Evolutionary conservation across 139 green algal species (phyloP), one percentile per base, ranked within the genome.

Genomic region (Chlorella ohadii): DNA sequence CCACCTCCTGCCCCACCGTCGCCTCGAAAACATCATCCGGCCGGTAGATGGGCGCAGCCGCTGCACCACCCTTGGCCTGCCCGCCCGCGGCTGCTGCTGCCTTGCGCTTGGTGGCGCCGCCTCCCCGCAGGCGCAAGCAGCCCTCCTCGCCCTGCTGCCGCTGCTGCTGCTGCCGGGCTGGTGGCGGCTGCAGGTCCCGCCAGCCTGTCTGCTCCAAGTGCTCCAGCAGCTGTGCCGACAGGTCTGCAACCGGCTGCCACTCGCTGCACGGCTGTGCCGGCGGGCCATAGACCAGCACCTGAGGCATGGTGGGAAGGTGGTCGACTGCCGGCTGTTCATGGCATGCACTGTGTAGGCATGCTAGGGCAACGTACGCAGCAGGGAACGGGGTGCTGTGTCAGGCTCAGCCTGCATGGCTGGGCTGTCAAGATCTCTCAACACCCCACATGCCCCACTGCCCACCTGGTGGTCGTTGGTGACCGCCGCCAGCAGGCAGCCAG

Each of bases 221-320:
- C 17, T 85, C 16, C 51, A 84, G 75, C 66, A 93, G 81, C 6
- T 67, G 61, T 0, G 31, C 27, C 17, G 66, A 83, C 28, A 93
- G 72, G 81, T 92, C 72, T 0, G 74, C 51, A 0, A 72, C 65
- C 47, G 56, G 22, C 51, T 81, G 64, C 90, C 90, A 93, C 55
- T 86, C 71, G 47, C 61, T 85, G 39, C 68, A 34, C 6, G 88
- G 64, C 0, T 47, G 55, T 23, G 70, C 25, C 16, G 82, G 79
- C 56, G 90, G 90, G 47, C 68, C 68, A 39, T 85, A 91, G 7
- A 94, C 64, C 25, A 86, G 83, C 57, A 92, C 84, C 84, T 88
- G 88, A 63, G 5, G 25, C 41, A 39, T 20, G 76, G 56, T 3
- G 33, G 39, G 20, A 31, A 4, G 11, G 7, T 17, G 12, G 59